Evolutionary conservation across 805 yeast species (phyloP), one percentile per base, ranked within the genome.

Genomic region (Lipomyces spencermartinsiae): DNA sequence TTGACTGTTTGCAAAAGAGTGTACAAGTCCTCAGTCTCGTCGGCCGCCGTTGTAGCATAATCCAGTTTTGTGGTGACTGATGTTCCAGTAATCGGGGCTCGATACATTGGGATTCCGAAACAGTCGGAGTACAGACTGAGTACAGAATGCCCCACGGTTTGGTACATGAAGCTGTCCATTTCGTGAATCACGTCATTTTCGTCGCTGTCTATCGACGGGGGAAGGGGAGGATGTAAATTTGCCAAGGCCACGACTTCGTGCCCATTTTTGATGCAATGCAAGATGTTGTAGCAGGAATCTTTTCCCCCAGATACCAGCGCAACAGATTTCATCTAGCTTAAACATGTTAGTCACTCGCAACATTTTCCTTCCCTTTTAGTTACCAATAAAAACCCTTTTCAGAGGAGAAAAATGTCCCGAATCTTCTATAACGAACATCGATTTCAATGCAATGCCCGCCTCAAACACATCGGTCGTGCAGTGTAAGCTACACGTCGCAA

Each of bases 221-320:
- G 78, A 43, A 14, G 49, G 0, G 83, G 83, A 0, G 97, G 97
- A 74, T 87, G 86, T 69, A 95, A 78, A 74, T 95, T 95, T 0
- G 93, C 98, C 59, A 94, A 78, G 0, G 97, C 97, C 0, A 86
- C 86, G 5, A 95, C 80, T 73, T 91, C 91, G 79, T 95, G 99
- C 14, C 96, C 97, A 62, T 90, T 87, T 2, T 85, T 83, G n/a
- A 91, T 76, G 75, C 98, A 92, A 76, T 95, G 97, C 51, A 92
- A 80, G 16, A 94, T 87, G 76, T 93, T 95, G 78, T 85, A 95
- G 80, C 93, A 92, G 8, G 98, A 93, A 78, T 95, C 99, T 75
- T 95, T 95, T 0, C 99, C 99, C 4, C 99, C 99, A 0, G 97
- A 91, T 0, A 95, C 87, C 29, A 95, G 82, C 0, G 97, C 99